Evolutionary conservation across 1,284 basidiomycete species (phyloP).

Genomic region (Pyrrhoderma noxium): DNA sequence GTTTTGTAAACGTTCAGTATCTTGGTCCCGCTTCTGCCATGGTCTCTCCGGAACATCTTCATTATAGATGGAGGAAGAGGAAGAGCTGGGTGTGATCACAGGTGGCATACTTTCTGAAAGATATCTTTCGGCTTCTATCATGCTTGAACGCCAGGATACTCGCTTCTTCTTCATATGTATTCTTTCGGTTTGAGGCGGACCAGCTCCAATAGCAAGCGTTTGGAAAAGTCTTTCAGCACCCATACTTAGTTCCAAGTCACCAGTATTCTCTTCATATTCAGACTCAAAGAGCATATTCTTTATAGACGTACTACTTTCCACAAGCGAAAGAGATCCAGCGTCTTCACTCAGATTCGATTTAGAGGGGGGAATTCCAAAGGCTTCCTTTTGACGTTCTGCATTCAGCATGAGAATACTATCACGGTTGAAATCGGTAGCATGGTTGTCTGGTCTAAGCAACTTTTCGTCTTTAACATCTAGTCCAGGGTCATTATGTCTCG

Average conservation of each 20-base stretch:
- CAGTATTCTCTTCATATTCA: conserved; percentile 9
- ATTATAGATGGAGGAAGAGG: conserved; percentile 15
- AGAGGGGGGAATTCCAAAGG: conserved; percentile 17
- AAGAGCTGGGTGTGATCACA: conserved; percentile 6
- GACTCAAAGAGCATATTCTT: conserved; percentile 9
- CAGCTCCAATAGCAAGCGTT: conserved; percentile 14
- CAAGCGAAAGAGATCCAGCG: conserved; percentile 1
- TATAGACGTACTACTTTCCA: conserved; percentile 14
- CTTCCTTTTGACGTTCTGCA: conserved; percentile 15
- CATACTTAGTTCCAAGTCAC: conserved; percentile 11
- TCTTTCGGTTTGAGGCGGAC: background rate
- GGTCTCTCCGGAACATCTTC: conserved; percentile 15
- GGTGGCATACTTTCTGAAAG: background rate
- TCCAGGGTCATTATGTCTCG: background rate
- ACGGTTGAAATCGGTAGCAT: conserved; percentile 3
- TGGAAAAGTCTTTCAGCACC: conserved; percentile 17
- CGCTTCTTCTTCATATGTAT: background rate
- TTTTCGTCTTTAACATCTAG: background rate
- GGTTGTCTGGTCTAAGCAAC: background rate
- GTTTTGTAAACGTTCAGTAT: conserved; percentile 12
- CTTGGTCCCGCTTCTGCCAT: conserved; percentile 16
- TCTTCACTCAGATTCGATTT: conserved; percentile 5
- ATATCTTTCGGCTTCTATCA: conserved; percentile 15
- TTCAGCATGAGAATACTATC: conserved; percentile 16
- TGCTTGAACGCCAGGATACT: conserved; percentile 15